phyloP scores from a whole-genome alignment of 768 basidiomycete genomes.

The Lactifluus piperatus region DNA sequence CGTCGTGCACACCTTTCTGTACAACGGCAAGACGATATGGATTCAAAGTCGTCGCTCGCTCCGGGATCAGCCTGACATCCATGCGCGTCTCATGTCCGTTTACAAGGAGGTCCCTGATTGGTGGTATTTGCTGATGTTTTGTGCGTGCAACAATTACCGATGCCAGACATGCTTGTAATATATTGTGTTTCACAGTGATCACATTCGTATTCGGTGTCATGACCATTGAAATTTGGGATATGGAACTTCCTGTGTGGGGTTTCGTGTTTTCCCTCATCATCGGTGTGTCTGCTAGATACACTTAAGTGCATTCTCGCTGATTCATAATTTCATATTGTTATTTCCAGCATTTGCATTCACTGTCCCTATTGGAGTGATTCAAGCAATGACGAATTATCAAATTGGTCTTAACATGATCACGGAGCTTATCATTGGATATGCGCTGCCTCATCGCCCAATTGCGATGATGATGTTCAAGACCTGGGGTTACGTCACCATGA shows the following conservation, averaged over 20 bases:
- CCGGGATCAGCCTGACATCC: conserved; percentile 76
- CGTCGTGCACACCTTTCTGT: conserved; percentile 60
- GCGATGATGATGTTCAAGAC: not conserved
- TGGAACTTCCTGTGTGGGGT: conserved; percentile 24
- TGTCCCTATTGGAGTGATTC: conserved; percentile 23
- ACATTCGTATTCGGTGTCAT: too few relatives aligned
- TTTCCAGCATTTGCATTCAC: conserved; percentile 30
- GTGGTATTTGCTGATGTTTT: too few relatives aligned
- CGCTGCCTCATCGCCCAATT: not conserved
- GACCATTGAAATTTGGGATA: too few relatives aligned
- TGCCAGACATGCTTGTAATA: too few relatives aligned
- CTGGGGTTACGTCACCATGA: not conserved
- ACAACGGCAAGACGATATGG: conserved; percentile 76
- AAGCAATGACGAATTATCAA: not conserved
- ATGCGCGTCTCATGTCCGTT: conserved; percentile 69
- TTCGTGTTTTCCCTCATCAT: conserved; percentile 27
- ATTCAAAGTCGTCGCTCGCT: conserved; percentile 59
- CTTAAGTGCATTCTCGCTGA: conserved; percentile 58
- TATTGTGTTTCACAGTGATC: too few relatives aligned
- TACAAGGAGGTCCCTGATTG: conserved; percentile 59
- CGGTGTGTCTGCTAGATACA: conserved; percentile 35
- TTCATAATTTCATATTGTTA: conserved; percentile 68
- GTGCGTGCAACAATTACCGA: too few relatives aligned
- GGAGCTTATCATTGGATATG: not conserved
- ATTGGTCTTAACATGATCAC: not conserved